Evolutionary conservation across 768 basidiomycete genomes (phyloP).

Genomic region (Peribolospora baueri): DNA sequence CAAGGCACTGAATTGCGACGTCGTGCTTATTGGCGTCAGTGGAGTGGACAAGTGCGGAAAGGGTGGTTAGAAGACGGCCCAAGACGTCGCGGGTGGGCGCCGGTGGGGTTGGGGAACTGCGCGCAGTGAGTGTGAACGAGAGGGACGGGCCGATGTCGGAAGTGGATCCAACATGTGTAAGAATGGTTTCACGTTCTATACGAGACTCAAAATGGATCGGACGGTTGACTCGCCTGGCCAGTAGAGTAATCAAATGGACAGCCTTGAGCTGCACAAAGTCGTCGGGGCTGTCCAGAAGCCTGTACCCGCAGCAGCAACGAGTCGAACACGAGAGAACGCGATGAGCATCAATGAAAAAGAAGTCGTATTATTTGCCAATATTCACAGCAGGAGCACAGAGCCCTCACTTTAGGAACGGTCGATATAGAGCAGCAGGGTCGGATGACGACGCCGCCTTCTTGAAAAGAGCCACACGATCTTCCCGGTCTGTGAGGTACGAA

Average conservation of each 20-base stretch:
- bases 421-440: constrained; percentile 61
- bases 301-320: constrained; percentile 17
- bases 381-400: background rate
- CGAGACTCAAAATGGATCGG: background rate
- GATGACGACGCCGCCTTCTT: constrained; percentile 29
- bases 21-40: constrained; percentile 30
- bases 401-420: constrained; percentile 45
- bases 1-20: constrained; percentile 73
- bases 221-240: background rate
- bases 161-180: background rate
- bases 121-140: constrained; percentile 21
- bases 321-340: constrained; percentile 1
- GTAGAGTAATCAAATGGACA: constrained; percentile 61
- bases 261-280: constrained; percentile 88
- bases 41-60: constrained; percentile 34
- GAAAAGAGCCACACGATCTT: constrained; percentile 61
- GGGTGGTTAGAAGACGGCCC: constrained; percentile 33
- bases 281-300: constrained; percentile 60
- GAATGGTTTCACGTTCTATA: background rate
- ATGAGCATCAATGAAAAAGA: no score
- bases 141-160: constrained; percentile 21
- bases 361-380: no score
- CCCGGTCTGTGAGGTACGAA: constrained; percentile 36
- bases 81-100: constrained; percentile 25
- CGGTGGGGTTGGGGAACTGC: background rate